phyloP scores from a whole-genome alignment of 2,329 filamentous ascomycete species.

The Trichoderma koningii region DNA sequence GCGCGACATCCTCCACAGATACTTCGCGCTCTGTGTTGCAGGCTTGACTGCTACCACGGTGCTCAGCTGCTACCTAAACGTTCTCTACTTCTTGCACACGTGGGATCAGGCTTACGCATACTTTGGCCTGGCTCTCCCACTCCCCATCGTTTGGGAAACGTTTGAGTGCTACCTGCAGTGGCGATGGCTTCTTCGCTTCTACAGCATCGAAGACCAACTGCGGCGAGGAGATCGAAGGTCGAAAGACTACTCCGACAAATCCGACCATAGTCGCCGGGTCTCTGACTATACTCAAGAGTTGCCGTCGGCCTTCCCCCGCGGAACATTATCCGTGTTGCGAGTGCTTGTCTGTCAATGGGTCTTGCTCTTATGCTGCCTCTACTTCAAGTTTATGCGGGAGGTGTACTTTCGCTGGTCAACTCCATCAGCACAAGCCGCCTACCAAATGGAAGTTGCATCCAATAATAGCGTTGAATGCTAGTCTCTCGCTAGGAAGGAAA shows the following conservation, averaged over 20 bases:
- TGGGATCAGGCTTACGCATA: constrained; percentile 11
- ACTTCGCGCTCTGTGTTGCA: constrained; percentile 1
- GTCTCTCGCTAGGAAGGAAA: neutral
- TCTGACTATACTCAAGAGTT: neutral
- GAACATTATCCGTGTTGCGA: neutral
- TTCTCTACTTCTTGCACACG: constrained; percentile 14
- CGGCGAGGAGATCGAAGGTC: neutral
- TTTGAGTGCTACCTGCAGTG: constrained; percentile 20
- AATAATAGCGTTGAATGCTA: neutral
- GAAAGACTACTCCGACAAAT: neutral
- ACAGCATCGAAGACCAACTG: neutral
- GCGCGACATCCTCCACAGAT: neutral
- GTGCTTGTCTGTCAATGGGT: constrained; percentile 6
- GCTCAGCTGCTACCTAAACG: constrained; percentile 10
- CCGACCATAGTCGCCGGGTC: neutral
- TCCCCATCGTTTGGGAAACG: constrained; percentile 7
- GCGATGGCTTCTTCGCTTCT: constrained; percentile 18
- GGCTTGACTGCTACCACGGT: constrained; percentile 12
- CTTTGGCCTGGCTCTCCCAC: constrained; percentile 1
- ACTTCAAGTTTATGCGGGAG: neutral
- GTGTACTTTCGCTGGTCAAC: neutral
- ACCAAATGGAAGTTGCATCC: neutral
- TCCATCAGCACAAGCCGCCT: no score
- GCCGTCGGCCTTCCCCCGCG: neutral
- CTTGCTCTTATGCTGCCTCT: neutral